Evolutionary conservation across 306 rosid species (phyloP), one percentile per base, ranked within the genome.

Genomic region (Albizia julibrissin): DNA sequence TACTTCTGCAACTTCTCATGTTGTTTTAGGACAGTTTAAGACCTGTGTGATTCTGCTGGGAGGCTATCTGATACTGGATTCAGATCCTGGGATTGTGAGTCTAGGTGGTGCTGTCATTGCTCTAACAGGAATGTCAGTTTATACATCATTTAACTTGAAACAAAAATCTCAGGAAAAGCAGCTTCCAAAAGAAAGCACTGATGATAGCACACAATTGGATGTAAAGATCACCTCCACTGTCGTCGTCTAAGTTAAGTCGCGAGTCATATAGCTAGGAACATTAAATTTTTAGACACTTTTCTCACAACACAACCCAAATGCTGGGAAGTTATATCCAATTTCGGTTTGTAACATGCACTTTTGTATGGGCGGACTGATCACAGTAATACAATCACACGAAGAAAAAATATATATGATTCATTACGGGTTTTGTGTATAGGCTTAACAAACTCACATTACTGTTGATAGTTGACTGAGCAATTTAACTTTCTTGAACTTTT

Each of bases 1-100:
- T 49, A 95, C 99, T 83, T 95, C 94, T 22, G 98, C 99, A 24
- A 95, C 97, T 49, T 87, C 96, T 43, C 99, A 93, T 84, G 99
- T 95, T 74, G 98, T 95, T 66, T 85, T 95, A 67, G 99, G 99
- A 82, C 99, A 95, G 59, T 95, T 95, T 75, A 95, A 93, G 72
- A 95, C 98, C 0, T 95, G 98, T 76, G 98, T 95, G 8, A 87
- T 95, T 79, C 78, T 95, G 80, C 58, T 87, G 56, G 90, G 87
- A 81, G 90, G 90, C 44, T 87, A 84, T 46, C 33, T 87, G 6
- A 13, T 87, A 84, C 76, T 87, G 49, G 31, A 65, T 39, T 87
- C 90, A 16, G 90, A 87, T 75, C 90, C 87, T 31, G 90, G 87
- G 90, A 34, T 87, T 79, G 34, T 84, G 40, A 87, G 90, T 77